These are phyloP conservation scores for Fusarium equiseti DNA, from an alignment of 2,329 filamentous ascomycete species.

Conservation along the genomic window DNA sequence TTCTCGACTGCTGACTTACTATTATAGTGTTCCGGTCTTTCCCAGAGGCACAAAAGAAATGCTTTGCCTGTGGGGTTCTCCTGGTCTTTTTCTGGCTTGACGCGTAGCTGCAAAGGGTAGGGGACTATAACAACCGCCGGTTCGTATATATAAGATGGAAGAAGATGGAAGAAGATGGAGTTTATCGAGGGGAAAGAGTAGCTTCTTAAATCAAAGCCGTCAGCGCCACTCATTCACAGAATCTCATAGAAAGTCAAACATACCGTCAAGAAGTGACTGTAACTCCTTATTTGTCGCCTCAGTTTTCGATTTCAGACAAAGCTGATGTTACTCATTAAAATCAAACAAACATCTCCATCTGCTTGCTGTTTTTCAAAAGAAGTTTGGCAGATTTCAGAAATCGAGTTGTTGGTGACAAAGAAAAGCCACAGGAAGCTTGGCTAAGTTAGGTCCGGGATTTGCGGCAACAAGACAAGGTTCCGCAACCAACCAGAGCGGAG, in stretches of 20 bases:
- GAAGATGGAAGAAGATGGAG: neutral
- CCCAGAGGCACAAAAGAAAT: neutral
- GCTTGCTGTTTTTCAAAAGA: neutral
- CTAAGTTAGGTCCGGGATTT: conserved; percentile 6
- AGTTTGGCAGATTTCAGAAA: neutral
- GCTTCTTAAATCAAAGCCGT: neutral
- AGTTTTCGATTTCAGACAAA: neutral
- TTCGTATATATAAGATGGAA: neutral
- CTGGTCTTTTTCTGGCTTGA: neutral
- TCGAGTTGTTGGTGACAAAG: neutral
- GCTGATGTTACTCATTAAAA: neutral
- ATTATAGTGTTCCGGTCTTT: neutral
- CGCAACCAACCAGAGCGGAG: conserved; percentile 10
- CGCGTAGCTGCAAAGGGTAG: neutral
- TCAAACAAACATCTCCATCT: neutral
- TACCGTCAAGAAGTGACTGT: neutral
- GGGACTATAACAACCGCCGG: neutral
- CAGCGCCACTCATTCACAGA: neutral
- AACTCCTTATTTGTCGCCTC: neutral
- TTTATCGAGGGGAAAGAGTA: neutral
- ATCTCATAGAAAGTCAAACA: neutral
- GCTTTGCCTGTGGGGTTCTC: too few species aligned
- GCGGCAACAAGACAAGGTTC: conserved; percentile 7
- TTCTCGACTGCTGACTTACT: neutral
- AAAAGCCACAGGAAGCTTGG: conserved; percentile 9